Percentiles rank a stretch among this genome's conserved stretches.
Evolutionary conservation across 495 filamentous ascomycete species (phyloP).

Genomic region (Podospora fimiseda): DNA sequence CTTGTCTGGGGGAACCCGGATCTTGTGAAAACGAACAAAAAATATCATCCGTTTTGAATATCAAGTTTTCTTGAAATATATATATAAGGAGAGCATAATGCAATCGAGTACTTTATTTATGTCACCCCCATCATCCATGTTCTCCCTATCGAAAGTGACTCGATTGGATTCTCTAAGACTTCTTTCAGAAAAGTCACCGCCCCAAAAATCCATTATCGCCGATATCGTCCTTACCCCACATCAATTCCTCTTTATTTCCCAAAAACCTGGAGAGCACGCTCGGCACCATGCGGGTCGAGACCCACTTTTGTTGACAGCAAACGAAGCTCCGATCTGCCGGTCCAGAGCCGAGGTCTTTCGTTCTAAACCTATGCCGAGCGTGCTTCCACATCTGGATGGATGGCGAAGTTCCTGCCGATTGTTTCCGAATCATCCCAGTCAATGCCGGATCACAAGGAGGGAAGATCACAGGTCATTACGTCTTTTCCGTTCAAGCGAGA

Average conservation of each 20-base stretch:
- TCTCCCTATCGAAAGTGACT: no score
- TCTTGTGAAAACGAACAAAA: background rate
- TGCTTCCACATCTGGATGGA: no score
- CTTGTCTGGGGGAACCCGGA: no score
- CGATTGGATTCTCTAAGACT: no score
- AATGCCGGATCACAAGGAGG: background rate
- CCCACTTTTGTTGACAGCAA: background rate
- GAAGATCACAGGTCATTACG: background rate
- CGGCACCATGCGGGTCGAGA: no score
- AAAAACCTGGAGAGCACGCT: background rate
- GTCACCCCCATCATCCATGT: no score
- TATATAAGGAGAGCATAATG: background rate
- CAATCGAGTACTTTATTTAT: background rate
- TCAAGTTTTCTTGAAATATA: background rate
- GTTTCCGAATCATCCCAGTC: constrained; percentile 17
- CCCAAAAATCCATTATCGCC: no score
- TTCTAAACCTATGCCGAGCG: no score
- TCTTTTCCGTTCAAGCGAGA: background rate
- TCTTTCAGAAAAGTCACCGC: no score
- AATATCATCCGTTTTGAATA: background rate
- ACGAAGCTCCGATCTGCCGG: constrained; percentile 30
- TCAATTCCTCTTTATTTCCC: no score
- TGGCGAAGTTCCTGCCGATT: constrained; percentile 20
- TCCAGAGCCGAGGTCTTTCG: constrained; percentile 29
- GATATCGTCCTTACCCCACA: no score